These are phyloP conservation scores for Phytophthora agathidicida DNA, from an alignment of 352 stramenopile genomes.

Conservation along the genomic window DNA sequence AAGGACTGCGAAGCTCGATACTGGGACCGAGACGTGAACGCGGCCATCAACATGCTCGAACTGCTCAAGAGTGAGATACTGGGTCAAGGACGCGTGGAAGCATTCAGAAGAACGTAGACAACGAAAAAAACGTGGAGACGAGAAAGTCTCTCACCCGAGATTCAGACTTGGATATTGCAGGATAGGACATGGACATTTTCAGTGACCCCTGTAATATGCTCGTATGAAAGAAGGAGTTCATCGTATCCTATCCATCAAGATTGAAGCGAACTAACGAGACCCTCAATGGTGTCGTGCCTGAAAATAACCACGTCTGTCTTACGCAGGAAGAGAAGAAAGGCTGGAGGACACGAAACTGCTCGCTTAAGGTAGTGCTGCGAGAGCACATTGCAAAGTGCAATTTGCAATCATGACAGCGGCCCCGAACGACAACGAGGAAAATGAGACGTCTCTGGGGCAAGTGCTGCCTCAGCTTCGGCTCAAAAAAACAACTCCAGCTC, in stretches of 20 bases:
- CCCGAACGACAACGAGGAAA: neutral
- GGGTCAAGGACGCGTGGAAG: neutral
- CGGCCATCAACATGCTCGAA: constrained; percentile 24
- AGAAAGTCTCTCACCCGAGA: constrained; percentile 21
- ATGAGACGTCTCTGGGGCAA: constrained; percentile 5
- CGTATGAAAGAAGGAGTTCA: neutral
- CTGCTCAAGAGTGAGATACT: constrained; percentile 13
- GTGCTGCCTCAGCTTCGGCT: constrained; percentile 22
- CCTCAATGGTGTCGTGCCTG: constrained; percentile 1
- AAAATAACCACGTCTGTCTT: constrained; percentile 31
- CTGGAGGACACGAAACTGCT: constrained; percentile 14
- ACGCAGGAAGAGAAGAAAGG: constrained; percentile 10
- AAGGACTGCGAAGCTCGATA: constrained; percentile 6
- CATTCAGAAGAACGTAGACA: neutral
- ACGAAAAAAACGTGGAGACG: constrained; percentile 3
- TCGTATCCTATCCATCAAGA: constrained; percentile 8
- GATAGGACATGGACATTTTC: no score
- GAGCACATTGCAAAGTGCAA: neutral
- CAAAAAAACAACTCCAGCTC: constrained; percentile 16
- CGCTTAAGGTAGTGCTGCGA: constrained; percentile 2
- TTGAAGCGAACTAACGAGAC: neutral
- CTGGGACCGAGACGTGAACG: constrained; percentile 23
- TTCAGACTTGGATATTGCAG: constrained; percentile 10
- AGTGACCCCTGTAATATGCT: no score
- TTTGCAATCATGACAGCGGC: constrained; percentile 23